Conservation (phyloP, 1,139 yeast genomes). For the Protomyces macrosporus region DNA sequence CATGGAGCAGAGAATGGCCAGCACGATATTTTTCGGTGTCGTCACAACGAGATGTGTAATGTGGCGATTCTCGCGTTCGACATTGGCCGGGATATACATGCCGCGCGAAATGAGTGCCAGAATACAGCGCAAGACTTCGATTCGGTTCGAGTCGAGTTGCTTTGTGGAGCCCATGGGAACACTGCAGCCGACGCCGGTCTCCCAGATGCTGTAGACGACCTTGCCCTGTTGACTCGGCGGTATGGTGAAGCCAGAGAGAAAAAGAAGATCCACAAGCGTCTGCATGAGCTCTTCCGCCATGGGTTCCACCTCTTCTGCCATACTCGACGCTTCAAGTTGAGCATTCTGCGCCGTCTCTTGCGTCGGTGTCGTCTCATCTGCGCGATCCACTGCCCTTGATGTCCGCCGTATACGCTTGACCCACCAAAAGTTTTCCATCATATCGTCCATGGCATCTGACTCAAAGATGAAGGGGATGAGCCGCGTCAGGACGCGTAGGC, state of each 20-base stretch:
- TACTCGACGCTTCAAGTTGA: background rate
- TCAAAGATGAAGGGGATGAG: constrained; percentile 65
- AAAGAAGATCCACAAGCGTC: constrained; percentile 51
- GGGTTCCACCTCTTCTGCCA: constrained; percentile 34
- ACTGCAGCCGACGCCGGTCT: constrained; percentile 64
- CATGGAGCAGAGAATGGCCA: constrained; percentile 61
- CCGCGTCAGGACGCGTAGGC: constrained; percentile 61
- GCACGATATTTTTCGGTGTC: constrained; percentile 41
- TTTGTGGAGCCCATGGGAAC: constrained; percentile 44
- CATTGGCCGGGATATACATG: constrained; percentile 48
- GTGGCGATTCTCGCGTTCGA: constrained; percentile 16
- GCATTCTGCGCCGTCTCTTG: background rate
- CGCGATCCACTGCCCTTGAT: background rate
- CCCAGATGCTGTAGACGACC: constrained; percentile 42
- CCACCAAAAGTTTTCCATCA: constrained; percentile 48
- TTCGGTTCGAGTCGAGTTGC: constrained; percentile 57
- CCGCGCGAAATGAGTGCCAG: constrained; percentile 60
- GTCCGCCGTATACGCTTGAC: constrained; percentile 13
- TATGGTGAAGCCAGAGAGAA: constrained; percentile 58
- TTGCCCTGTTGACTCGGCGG: constrained; percentile 35
- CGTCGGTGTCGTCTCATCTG: background rate
- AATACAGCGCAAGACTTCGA: constrained; percentile 60
- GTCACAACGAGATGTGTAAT: constrained; percentile 17
- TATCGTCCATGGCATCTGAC: constrained; percentile 40
- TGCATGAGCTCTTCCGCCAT: constrained; percentile 51